phyloP scores from a whole-genome alignment of 1,139 yeast species.

The Saccharomycopsis phalli region DNA sequence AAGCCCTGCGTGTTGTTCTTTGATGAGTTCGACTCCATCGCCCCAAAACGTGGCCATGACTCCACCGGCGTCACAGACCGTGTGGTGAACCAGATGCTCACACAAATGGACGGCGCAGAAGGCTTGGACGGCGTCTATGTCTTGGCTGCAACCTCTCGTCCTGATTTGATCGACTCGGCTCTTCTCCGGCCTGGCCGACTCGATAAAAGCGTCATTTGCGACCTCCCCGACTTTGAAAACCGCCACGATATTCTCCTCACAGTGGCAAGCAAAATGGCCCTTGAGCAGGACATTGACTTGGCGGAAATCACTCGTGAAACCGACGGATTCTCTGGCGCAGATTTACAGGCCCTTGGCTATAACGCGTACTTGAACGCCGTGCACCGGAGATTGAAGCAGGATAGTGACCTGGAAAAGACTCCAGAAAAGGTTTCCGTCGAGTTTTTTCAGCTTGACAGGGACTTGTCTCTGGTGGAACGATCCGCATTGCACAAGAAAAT shows the following conservation, averaged over 20 bases:
- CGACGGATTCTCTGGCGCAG: slow-evolving; percentile 88
- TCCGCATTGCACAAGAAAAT: slow-evolving; percentile 39
- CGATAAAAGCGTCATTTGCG: slow-evolving; percentile 87
- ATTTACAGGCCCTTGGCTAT: slow-evolving; percentile 84
- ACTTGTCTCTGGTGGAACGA: slow-evolving; percentile 30
- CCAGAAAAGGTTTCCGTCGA: slow-evolving; percentile 24
- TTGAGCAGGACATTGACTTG: slow-evolving; percentile 39
- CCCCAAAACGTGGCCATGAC: slow-evolving; percentile 97
- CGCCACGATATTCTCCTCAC: slow-evolving; percentile 65
- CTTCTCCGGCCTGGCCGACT: slow-evolving; percentile 90
- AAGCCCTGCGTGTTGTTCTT: slow-evolving; percentile 95
- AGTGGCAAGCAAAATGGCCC: slow-evolving; percentile 48
- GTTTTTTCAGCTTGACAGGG: slow-evolving; percentile 31
- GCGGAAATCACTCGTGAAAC: slow-evolving; percentile 49
- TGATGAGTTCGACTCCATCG: slow-evolving; percentile 95
- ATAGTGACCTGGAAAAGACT: slow-evolving; percentile 22
- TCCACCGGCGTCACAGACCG: slow-evolving; percentile 97
- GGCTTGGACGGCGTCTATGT: slow-evolving; percentile 96
- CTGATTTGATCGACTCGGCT: slow-evolving; percentile 93
- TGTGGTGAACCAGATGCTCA: slow-evolving; percentile 91
- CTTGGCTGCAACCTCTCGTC: slow-evolving; percentile 91
- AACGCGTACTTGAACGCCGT: slow-evolving; percentile 90
- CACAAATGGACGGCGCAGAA: slow-evolving; percentile 99
- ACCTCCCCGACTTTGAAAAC: slow-evolving; percentile 67
- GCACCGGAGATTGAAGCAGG: slow-evolving; percentile 57